Base-by-base conservation (phyloP, 202 grass and related monocot genomes). In the Carex arenaria region DNA sequence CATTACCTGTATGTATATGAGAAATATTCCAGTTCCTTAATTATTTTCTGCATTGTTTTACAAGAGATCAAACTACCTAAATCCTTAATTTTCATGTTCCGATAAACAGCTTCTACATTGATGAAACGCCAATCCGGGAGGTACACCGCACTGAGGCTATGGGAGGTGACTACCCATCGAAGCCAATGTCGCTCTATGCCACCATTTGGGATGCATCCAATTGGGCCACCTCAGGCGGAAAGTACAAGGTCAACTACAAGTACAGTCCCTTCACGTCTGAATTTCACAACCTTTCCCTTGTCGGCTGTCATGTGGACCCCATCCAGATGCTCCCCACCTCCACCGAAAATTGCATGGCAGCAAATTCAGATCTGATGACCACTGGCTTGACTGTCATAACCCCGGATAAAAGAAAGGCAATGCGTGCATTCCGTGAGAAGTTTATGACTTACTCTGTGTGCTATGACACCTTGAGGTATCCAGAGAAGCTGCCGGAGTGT, bases 181-280 rank as follows among this genome's bases (percentile, higher is more conserved):
- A 97, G 83, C 90, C 95, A 64, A 97, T 94, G 95, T 85, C 95
- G 0, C 86, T 97, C 1, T 97, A 97, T 80, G 92, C 92, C 51
- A 97, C 95, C 87, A 86, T 97, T 42, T 97, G 92, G 92, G 95
- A 97, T 63, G 95, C 89, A 19, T 97, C 95, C 30, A 90, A 61
- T 43, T 94, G 92, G 92, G 95, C 95, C 69, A 94, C 92, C 17
- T 72, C 87, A 1, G 94, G 95, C 2, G 95, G 95, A 7, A 77
- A 75, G 2, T 93, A 97, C 95, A 85, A 83, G 60, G 90, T 93
- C 57, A 89, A 93, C 86, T 97, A 97, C 87, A 84, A 85, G 2
- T 87, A 91, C 84, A 88, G 88, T 4, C 95, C 95, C 28, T 97
- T 97, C 84, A 93, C 86, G 19, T 90, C 92, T 3, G 90, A 91